Evolutionary conservation across 2,329 filamentous ascomycete genomes (phyloP).

Genomic region (Pseudofabraea citricarpa): DNA sequence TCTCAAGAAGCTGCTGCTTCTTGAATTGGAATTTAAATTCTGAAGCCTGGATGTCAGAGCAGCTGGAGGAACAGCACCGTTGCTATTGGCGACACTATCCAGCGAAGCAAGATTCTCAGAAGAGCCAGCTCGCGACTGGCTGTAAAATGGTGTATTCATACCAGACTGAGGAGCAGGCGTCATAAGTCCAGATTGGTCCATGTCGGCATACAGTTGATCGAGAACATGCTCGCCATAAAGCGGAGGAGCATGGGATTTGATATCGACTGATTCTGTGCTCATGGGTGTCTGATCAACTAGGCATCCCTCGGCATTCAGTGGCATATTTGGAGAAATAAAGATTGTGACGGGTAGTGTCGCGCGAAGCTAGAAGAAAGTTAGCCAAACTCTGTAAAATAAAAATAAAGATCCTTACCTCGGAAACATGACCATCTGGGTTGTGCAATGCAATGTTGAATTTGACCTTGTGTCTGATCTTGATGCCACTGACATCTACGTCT

Average conservation of each 20-base stretch:
- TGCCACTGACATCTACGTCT: conserved; percentile 81
- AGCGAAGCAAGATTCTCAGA: conserved; percentile 70
- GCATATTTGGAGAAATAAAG: conserved; percentile 92
- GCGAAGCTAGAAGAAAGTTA: conserved; percentile 53
- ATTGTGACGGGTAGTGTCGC: conserved; percentile 88
- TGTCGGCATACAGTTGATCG: conserved; percentile 84
- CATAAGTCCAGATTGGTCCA: conserved; percentile 77
- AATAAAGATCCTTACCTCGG: conserved; percentile 56
- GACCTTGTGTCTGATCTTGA: conserved; percentile 90
- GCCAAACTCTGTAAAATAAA: conserved; percentile 1
- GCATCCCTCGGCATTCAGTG: conserved; percentile 81
- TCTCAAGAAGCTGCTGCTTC: conserved; percentile 26
- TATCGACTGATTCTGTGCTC: conserved; percentile 41
- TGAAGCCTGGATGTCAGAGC: conserved; percentile 64
- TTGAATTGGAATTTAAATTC: conserved; percentile 55
- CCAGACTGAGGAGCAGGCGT: conserved; percentile 67
- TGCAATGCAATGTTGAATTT: conserved; percentile 86
- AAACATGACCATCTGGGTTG: conserved; percentile 92
- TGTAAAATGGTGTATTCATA: conserved; percentile 76
- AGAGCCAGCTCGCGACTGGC: conserved; percentile 69
- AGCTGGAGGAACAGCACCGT: conserved; percentile 41
- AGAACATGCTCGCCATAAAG: conserved; percentile 87
- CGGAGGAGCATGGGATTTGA: conserved; percentile 71
- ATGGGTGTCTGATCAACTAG: conserved; percentile 59
- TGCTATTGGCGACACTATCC: conserved; percentile 39